Percentiles rank a stretch among this genome's conserved stretches.
Evolutionary conservation across 2,329 filamentous ascomycete genomes (phyloP).

Genomic region (Fusarium kyushuense): DNA sequence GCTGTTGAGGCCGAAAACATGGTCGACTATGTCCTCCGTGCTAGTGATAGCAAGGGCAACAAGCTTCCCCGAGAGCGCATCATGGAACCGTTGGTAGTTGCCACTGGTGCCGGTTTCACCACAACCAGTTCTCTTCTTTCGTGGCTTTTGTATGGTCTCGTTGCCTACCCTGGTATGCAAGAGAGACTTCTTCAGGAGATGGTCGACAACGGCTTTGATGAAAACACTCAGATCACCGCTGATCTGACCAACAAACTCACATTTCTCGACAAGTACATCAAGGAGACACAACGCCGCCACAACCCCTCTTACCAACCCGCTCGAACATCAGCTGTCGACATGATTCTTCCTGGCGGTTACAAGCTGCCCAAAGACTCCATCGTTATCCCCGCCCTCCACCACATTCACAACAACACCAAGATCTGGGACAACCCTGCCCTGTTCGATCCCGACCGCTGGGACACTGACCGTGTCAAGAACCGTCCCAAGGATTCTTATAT

Average conservation of each 20-base stretch:
- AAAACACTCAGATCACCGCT: conserved; percentile 59
- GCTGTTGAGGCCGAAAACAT: conserved; percentile 61
- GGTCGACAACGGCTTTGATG: conserved; percentile 60
- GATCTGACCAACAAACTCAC: conserved; percentile 61
- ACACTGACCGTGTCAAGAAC: conserved; percentile 64
- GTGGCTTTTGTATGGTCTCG: conserved; percentile 68
- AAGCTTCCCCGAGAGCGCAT: conserved; percentile 59
- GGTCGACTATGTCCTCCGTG: conserved; percentile 65
- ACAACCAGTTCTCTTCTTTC: conserved; percentile 70
- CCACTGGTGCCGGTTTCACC: conserved; percentile 69
- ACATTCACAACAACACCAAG: conserved; percentile 65
- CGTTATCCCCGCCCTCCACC: conserved; percentile 65
- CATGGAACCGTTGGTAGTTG: conserved; percentile 58
- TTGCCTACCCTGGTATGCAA: conserved; percentile 66
- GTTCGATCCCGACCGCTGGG: conserved; percentile 72
- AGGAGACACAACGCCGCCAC: conserved; percentile 70
- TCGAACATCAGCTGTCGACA: conserved; percentile 66
- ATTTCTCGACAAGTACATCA: conserved; percentile 69
- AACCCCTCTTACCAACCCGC: conserved; percentile 72
- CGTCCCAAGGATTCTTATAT: conserved; percentile 65
- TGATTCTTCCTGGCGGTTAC: conserved; percentile 71
- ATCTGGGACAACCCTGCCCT: conserved; percentile 68
- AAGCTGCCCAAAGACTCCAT: conserved; percentile 64
- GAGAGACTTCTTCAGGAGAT: conserved; percentile 69
- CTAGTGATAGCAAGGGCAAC: conserved; percentile 65